A percentile compares a stretch with the other conserved stretches of the same genome.
Conservation (phyloP, 139 green algal species). For the Volvox reticuliferus region DNA sequence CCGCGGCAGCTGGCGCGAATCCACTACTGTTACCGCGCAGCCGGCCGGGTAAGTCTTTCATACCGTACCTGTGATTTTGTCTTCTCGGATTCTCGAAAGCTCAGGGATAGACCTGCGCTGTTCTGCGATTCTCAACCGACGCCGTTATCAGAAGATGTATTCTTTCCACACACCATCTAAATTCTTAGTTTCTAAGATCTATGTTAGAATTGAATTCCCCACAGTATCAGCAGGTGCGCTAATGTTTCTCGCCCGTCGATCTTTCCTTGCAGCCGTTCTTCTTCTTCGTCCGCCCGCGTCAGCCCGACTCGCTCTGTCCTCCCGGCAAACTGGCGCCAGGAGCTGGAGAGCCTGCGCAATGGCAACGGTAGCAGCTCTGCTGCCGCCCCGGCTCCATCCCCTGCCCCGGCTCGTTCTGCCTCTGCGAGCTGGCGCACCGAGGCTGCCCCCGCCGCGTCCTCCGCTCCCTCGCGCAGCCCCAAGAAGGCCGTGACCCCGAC, state of each 20-base stretch:
- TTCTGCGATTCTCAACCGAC: too few relatives aligned
- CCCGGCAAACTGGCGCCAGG: constrained; percentile 43
- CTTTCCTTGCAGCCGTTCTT: too few relatives aligned
- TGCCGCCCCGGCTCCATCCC: constrained; percentile 9
- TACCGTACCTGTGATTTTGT: too few relatives aligned
- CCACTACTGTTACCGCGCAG: background rate
- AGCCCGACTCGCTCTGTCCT: constrained; percentile 46
- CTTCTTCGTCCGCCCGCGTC: background rate
- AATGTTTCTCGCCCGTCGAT: too few relatives aligned
- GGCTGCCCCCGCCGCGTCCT: background rate
- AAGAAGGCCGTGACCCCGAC: constrained; percentile 24
- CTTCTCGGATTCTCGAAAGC: too few relatives aligned
- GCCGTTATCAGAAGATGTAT: too few relatives aligned
- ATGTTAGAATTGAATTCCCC: too few relatives aligned
- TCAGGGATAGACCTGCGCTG: too few relatives aligned
- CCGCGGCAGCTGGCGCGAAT: constrained; percentile 18
- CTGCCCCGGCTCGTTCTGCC: background rate
- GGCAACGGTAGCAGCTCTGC: background rate
- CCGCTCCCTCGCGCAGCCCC: background rate
- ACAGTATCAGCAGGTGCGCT: too few relatives aligned
- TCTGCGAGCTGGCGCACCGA: background rate
- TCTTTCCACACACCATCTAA: too few relatives aligned
- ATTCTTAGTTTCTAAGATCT: too few relatives aligned
- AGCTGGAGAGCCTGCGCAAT: constrained; percentile 37
- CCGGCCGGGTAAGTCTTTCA: background rate